Base-by-base conservation (phyloP, 805 yeast species). In the Metschnikowia similis region DNA sequence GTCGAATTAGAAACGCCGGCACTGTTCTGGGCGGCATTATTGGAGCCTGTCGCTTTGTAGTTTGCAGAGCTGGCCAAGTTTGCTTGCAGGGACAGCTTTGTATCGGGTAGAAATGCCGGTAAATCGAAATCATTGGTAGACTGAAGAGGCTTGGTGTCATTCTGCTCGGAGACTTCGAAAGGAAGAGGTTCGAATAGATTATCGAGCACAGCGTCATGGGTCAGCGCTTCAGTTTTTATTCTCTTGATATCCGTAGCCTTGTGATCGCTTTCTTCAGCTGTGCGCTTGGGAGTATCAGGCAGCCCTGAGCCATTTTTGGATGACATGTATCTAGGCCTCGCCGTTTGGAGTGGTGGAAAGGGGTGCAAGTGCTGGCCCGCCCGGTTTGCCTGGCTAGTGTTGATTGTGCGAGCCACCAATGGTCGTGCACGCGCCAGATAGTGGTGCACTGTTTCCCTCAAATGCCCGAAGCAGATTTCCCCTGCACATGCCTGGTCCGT, bases 121-220 rank as follows among this genome's bases (percentile, higher is more conserved):
- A 55, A 41, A 10, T 54, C 60, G 28, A 55, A 38, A 10, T 49
- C 51, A 13, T 37, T 45, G 32, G 49, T 2, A 10, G 42, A 10
- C 14, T 29, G 34, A n/a, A 28, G 32, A 13, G 14, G 31, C 11
- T 48, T 29, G 30, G 41, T 28, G 6, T 41, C 58, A 3, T 36
- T 49, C 16, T 55, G 34, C 34, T 39, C 28, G 34, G 42, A 40
- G 29, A 52, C 47, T 27, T 57, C 61, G 38, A 57, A 57, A 7
- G 57, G 60, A 14, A 56, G 60, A 3, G 58, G 61, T 37, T 56
- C 60, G 48, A 57, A 57, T 28, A 57, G 51, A 11, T 49, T 53
- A 40, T 52, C 59, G 34, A 52, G 48, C 1, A 39, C 42, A 26
- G 52, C 37, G 27, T 50, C 45, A 32, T 54, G 54, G 36, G 28